Conservation (phyloP, 2,329 filamentous ascomycete genomes). For the Fusarium sp. region DNA sequence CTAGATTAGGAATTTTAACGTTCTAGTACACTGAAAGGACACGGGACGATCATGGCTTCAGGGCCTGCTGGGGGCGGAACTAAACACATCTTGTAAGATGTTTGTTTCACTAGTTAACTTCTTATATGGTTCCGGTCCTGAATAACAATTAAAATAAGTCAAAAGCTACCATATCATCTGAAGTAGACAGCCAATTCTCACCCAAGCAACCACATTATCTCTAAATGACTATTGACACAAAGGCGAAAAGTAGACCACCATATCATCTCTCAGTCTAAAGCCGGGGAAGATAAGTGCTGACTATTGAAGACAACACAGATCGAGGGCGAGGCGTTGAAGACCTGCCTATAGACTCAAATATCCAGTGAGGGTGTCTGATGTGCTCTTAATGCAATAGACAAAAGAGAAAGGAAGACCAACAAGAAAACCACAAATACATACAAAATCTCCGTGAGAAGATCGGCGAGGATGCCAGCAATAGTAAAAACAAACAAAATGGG, state of each 20-base stretch:
- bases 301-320: neutral
- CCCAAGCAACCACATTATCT: neutral
- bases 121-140: too few relatives aligned
- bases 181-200: neutral
- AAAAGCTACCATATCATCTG: neutral
- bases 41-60: too few relatives aligned
- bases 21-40: too few relatives aligned
- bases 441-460: too few relatives aligned
- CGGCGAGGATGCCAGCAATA: neutral
- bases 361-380: neutral
- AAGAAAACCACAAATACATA: neutral
- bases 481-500: neutral
- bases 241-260: neutral
- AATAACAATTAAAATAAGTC: neutral
- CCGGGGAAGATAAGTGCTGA: neutral
- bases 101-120: too few relatives aligned
- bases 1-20: neutral
- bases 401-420: neutral
- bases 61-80: too few relatives aligned
- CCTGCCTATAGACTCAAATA: neutral
- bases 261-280: neutral
- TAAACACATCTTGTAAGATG: too few relatives aligned
- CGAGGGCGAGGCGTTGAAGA: neutral
- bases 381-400: neutral
- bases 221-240: neutral